Conservation (phyloP, 371 early-diverging fungal genomes). For the Lichtheimia corymbifera region DNA sequence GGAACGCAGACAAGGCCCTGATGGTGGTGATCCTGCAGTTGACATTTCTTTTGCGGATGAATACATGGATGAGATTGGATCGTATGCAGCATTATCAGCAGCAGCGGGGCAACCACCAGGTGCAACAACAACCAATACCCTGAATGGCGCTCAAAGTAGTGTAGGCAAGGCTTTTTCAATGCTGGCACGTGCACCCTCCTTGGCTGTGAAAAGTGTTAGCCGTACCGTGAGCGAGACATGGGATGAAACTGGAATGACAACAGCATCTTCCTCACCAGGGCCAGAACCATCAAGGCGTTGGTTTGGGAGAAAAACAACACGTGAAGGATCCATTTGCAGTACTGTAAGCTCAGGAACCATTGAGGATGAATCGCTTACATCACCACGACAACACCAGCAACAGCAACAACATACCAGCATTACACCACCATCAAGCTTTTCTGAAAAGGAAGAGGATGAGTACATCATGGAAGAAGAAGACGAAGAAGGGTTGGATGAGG, state of each 20-base stretch:
- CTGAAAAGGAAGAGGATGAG: slow-evolving; percentile 12
- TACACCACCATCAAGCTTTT: slow-evolving; percentile 3
- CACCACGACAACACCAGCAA: slow-evolving; percentile 1
- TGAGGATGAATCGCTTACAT: neutral
- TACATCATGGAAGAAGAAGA: neutral
- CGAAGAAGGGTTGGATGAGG: neutral
- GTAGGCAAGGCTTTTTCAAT: slow-evolving; percentile 23
- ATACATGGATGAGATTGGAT: slow-evolving; percentile 29
- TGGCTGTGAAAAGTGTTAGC: slow-evolving; percentile 21
- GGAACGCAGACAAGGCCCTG: slow-evolving; percentile 27
- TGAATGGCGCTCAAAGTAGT: slow-evolving; percentile 6
- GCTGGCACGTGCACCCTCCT: slow-evolving; percentile 19
- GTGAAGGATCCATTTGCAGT: slow-evolving; percentile 35
- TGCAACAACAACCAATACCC: neutral
- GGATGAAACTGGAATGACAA: slow-evolving; percentile 7
- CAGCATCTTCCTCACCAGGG: slow-evolving; percentile 8
- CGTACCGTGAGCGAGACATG: neutral
- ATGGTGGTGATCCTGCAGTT: slow-evolving; percentile 10
- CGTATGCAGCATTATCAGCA: slow-evolving; percentile 17
- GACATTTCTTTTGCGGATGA: slow-evolving; percentile 40
- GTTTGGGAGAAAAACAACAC: slow-evolving; percentile 15
- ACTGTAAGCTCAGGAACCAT: slow-evolving; percentile 7
- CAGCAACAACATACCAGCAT: slow-evolving; percentile 2
- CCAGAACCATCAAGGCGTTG: slow-evolving; percentile 14
- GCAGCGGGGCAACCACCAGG: slow-evolving; percentile 5